Evolutionary conservation across 805 yeast species (phyloP).

Genomic region (Metschnikowia shivogae): DNA sequence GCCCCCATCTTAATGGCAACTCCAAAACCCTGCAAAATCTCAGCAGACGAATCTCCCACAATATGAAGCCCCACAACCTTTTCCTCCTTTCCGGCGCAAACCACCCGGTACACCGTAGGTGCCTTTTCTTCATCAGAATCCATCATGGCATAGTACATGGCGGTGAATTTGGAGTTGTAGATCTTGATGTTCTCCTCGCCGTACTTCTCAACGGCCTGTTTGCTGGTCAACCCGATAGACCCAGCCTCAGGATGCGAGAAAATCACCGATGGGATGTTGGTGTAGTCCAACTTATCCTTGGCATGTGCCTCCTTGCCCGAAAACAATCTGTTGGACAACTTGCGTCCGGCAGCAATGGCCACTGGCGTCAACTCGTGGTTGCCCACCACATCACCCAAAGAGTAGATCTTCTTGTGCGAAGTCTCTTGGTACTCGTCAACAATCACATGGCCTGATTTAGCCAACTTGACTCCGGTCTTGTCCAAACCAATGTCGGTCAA

Average conservation of each 20-base stretch:
- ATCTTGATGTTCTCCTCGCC: constrained; percentile 78
- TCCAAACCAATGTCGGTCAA: constrained; percentile 72
- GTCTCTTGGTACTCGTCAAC: constrained; percentile 91
- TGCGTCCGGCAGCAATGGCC: constrained; percentile 98
- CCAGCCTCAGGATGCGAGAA: constrained; percentile 99
- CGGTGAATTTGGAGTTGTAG: constrained; percentile 77
- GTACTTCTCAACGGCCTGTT: constrained; percentile 69
- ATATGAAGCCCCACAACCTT: constrained; percentile 94
- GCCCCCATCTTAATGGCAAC: constrained; percentile 99
- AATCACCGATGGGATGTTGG: constrained; percentile 89
- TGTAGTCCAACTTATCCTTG: constrained; percentile 77
- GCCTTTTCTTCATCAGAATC: constrained; percentile 59
- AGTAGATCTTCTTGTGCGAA: constrained; percentile 61
- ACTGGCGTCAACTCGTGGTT: constrained; percentile 94
- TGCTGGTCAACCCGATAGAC: constrained; percentile 80
- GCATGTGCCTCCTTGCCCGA: constrained; percentile 67
- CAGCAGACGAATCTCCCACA: constrained; percentile 87
- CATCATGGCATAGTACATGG: constrained; percentile 91
- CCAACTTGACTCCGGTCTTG: constrained; percentile 63
- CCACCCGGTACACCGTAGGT: constrained; percentile 82
- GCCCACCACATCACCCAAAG: constrained; percentile 94
- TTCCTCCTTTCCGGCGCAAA: constrained; percentile 76
- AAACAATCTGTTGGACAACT: constrained; percentile 84
- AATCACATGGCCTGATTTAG: constrained; percentile 57
- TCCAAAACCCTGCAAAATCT: constrained; percentile 96